phyloP scores from a whole-genome alignment of 2,329 filamentous ascomycete genomes.

The Ustulina deusta region DNA sequence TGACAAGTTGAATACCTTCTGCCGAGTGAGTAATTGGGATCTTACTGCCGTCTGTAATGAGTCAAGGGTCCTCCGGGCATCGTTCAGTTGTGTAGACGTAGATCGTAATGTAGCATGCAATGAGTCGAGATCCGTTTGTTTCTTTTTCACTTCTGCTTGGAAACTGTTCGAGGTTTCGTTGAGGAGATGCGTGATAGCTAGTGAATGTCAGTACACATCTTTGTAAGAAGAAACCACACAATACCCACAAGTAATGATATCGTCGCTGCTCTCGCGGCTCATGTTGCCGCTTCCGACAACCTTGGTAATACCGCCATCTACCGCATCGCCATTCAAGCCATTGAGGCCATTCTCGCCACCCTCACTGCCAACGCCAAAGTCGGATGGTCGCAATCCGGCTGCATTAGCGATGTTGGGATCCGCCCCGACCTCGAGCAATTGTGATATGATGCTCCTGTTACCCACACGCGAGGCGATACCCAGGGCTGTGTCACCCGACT shows the following conservation, averaged over 20 bases:
- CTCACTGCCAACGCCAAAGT: slow-evolving; percentile 87
- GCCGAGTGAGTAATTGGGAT: slow-evolving; percentile 73
- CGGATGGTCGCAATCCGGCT: slow-evolving; percentile 87
- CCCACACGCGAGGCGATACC: slow-evolving; percentile 94
- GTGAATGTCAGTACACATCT: slow-evolving; percentile 15
- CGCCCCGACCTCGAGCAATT: slow-evolving; percentile 92
- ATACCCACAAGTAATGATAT: slow-evolving; percentile 81
- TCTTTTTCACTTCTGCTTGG: slow-evolving; percentile 81
- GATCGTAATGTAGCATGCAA: slow-evolving; percentile 85
- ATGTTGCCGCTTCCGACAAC: slow-evolving; percentile 62
- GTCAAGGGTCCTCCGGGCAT: slow-evolving; percentile 80
- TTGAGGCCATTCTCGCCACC: slow-evolving; percentile 54
- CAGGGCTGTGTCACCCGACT: slow-evolving; percentile 92
- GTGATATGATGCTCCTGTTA: slow-evolving; percentile 95
- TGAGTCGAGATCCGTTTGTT: slow-evolving; percentile 84
- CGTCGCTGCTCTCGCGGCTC: slow-evolving; percentile 79
- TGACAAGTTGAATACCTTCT: slow-evolving; percentile 82
- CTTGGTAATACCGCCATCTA: slow-evolving; percentile 57
- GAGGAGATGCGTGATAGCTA: slow-evolving; percentile 85
- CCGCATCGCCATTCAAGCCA: slow-evolving; percentile 46
- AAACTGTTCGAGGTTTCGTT: slow-evolving; percentile 83
- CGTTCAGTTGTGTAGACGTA: slow-evolving; percentile 80
- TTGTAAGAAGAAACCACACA: neutral
- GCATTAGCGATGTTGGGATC: slow-evolving; percentile 93
- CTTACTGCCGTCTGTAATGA: slow-evolving; percentile 73